Conservation (phyloP, 1,284 basidiomycete species). For the Naganishia sp. region DNA sequence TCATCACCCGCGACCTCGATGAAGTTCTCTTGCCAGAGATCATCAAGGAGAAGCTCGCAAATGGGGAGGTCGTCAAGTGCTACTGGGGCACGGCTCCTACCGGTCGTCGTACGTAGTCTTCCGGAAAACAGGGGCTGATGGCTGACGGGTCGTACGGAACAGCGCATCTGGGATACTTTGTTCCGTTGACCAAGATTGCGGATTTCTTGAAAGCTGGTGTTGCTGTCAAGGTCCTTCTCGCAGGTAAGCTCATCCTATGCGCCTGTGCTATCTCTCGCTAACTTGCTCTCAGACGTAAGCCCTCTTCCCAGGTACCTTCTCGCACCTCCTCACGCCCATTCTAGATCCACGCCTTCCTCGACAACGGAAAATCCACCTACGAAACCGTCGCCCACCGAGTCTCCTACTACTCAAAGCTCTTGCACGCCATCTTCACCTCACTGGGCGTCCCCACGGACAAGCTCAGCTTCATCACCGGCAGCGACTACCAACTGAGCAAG, state of each 20-base stretch:
- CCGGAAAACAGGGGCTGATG: not conserved
- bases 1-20: constrained; percentile 83
- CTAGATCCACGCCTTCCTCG: constrained; percentile 96
- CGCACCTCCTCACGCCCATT: constrained; percentile 5
- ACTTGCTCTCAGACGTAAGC: constrained; percentile 7
- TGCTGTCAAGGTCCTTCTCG: constrained; percentile 85
- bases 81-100: constrained; percentile 96
- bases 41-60: constrained; percentile 77
- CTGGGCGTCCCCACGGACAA: constrained; percentile 88
- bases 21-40: constrained; percentile 85
- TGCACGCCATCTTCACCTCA: constrained; percentile 78
- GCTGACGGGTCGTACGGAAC: constrained; percentile 2
- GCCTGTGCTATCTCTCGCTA: not conserved
- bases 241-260: constrained; percentile 61
- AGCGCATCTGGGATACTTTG: constrained; percentile 98
- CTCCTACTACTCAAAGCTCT: constrained; percentile 83
- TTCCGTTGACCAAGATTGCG: constrained; percentile 91
- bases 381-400: constrained; percentile 87
- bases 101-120: constrained; percentile 72
- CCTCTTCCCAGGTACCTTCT: not conserved
- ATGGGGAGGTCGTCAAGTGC: constrained; percentile 73
- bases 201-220: constrained; percentile 93
- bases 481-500: constrained; percentile 77
- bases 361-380: constrained; percentile 96
- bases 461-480: constrained; percentile 80